phyloP scores from a whole-genome alignment of 2,329 filamentous ascomycete genomes.

The Cercospora zeae-maydis region DNA sequence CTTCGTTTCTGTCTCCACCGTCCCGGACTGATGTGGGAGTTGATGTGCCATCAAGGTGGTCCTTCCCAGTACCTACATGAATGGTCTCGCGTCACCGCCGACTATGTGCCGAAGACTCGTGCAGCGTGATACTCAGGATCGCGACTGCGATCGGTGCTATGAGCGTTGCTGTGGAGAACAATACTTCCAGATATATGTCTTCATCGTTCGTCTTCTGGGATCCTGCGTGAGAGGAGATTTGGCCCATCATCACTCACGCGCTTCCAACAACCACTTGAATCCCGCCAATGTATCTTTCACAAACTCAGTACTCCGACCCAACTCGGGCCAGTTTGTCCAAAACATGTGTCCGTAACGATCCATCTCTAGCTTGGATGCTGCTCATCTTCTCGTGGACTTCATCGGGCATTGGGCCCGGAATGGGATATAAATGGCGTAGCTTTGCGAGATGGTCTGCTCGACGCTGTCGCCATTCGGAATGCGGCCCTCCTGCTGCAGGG shows the following conservation, averaged over 20 bases:
- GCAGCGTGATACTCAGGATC: background rate
- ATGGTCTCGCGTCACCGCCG: slow-evolving; percentile 8
- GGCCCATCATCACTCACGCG: background rate
- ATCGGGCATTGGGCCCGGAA: slow-evolving; percentile 19
- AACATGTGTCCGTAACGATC: slow-evolving; percentile 37
- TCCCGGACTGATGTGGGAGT: background rate
- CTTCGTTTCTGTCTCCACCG: background rate
- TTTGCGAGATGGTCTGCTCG: slow-evolving; percentile 20
- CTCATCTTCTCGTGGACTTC: background rate
- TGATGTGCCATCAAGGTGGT: slow-evolving; percentile 16
- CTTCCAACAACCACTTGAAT: slow-evolving; percentile 10
- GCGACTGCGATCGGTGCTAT: no score
- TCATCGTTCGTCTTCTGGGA: background rate
- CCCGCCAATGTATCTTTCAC: slow-evolving; percentile 14
- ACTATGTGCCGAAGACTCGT: slow-evolving; percentile 7
- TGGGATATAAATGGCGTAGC: slow-evolving; percentile 23
- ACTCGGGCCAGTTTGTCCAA: slow-evolving; percentile 12
- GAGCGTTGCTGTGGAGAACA: background rate
- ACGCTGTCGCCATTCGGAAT: background rate
- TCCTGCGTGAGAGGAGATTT: background rate
- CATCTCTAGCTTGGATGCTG: slow-evolving; percentile 11
- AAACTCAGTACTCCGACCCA: slow-evolving; percentile 8
- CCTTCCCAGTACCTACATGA: slow-evolving; percentile 12
- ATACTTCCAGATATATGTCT: no score
- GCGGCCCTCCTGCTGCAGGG: background rate